Evolutionary conservation across 257 asterid genomes (phyloP).

Genomic region (Ehretia macrophylla): DNA sequence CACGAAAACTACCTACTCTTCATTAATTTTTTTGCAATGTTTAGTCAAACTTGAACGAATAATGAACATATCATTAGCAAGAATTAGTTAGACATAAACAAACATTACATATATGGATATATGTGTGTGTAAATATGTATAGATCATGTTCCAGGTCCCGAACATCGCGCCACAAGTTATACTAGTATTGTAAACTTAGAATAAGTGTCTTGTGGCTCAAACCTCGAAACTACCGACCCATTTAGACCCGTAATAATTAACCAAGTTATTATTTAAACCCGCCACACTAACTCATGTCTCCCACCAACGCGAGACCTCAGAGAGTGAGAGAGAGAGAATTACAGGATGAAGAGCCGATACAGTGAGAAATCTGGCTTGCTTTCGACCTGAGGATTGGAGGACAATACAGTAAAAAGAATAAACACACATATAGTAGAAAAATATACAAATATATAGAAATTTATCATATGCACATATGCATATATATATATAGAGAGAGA

Average conservation of each 20-base stretch:
- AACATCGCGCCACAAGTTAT: no score
- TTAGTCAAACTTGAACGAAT: neutral
- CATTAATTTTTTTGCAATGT: no score
- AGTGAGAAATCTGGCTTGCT: constrained; percentile 2
- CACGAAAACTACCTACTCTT: neutral
- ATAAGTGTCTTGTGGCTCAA: no score
- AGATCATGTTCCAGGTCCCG: no score
- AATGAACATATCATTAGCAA: neutral
- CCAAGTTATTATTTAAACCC: no score
- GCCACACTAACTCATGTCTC: no score
- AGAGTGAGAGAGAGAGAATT: constrained; percentile 2
- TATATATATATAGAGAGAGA: neutral
- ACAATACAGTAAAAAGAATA: neutral
- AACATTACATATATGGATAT: neutral
- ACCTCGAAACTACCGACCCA: no score
- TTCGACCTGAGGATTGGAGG: constrained; percentile 12
- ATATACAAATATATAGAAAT: neutral
- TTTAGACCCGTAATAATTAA: no score
- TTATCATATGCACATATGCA: neutral
- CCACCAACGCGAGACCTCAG: no score
- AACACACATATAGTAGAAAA: neutral
- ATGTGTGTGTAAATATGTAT: no score
- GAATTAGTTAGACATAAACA: neutral
- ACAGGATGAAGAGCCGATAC: constrained; percentile 22
- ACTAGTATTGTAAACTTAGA: no score